Evolutionary conservation across 768 basidiomycete genomes (phyloP).

Genomic region (Imleria badia): DNA sequence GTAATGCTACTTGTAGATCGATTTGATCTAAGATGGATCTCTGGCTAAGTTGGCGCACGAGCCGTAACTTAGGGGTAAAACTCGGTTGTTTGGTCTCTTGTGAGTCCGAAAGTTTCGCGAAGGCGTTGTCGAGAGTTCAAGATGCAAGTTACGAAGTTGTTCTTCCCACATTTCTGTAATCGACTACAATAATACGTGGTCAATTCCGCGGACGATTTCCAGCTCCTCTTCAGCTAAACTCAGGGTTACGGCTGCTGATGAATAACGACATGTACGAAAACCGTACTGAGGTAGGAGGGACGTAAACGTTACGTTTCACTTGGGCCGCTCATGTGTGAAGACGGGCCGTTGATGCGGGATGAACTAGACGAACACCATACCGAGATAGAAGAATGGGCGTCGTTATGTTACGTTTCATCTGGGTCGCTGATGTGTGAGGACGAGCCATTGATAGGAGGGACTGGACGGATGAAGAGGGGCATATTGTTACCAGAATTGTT

Average conservation of each 20-base stretch:
- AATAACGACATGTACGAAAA: conserved; percentile 16
- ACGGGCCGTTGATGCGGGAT: conserved; percentile 4
- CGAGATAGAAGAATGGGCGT: not conserved
- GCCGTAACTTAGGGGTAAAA: conserved; percentile 12
- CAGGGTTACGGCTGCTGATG: conserved; percentile 17
- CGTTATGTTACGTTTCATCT: conserved; percentile 3
- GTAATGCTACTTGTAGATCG: conserved; percentile 10
- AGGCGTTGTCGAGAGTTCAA: not conserved
- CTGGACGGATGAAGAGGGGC: conserved; percentile 50
- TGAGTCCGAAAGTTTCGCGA: not conserved
- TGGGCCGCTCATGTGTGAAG: conserved; percentile 4
- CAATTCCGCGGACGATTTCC: conserved; percentile 24
- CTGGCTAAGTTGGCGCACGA: not conserved
- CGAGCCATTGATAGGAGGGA: conserved; percentile 13
- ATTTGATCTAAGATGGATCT: conserved; percentile 12
- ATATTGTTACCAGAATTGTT: conserved; percentile 58
- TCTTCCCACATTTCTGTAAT: conserved; percentile 26
- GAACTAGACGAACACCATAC: conserved; percentile 33
- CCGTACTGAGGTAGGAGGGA: conserved; percentile 7
- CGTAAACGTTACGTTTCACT: conserved; percentile 20
- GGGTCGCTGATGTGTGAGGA: conserved; percentile 7
- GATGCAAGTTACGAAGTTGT: not conserved
- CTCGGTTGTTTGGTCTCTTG: not conserved
- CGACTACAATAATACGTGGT: conserved; percentile 19
- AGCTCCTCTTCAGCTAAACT: conserved; percentile 1